These are phyloP conservation scores for Dispira parvispora DNA, from an alignment of 192 early-diverging fungal species.

Conservation along the genomic window DNA sequence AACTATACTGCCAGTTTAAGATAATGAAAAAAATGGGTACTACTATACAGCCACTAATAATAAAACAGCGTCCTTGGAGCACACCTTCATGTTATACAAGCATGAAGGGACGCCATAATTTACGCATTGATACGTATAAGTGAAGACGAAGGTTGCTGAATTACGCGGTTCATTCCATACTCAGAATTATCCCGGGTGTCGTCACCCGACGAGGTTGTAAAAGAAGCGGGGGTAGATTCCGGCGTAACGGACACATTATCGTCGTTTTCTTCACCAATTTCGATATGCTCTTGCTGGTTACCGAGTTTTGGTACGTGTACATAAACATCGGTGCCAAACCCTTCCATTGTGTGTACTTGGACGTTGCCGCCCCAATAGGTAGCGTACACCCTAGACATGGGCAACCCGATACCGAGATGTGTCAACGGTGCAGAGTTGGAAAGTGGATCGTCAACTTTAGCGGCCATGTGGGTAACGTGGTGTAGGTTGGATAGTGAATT, in stretches of 20 bases:
- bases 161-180: no score
- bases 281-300: conserved; percentile 39
- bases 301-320: conserved; percentile 60
- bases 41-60: no score
- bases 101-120: no score
- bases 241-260: background rate
- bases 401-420: conserved; percentile 75
- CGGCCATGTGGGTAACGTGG: conserved; percentile 59
- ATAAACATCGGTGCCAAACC: conserved; percentile 85
- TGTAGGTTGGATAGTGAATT: conserved; percentile 48
- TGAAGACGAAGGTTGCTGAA: no score
- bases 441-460: conserved; percentile 45
- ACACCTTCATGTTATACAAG: no score
- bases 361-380: conserved; percentile 92
- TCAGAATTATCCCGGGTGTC: no score
- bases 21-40: no score
- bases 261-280: conserved; percentile 10
- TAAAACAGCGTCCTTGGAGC: no score
- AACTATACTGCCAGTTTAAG: no score
- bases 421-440: conserved; percentile 20
- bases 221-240: no score
- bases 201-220: no score
- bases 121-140: no score
- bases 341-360: conserved; percentile 62
- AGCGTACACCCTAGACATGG: conserved; percentile 80